A percentile compares a stretch with the other conserved stretches of the same genome.
These are phyloP conservation scores for Boletus sp. DNA, from an alignment of 768 basidiomycete genomes.

Conservation along the genomic window DNA sequence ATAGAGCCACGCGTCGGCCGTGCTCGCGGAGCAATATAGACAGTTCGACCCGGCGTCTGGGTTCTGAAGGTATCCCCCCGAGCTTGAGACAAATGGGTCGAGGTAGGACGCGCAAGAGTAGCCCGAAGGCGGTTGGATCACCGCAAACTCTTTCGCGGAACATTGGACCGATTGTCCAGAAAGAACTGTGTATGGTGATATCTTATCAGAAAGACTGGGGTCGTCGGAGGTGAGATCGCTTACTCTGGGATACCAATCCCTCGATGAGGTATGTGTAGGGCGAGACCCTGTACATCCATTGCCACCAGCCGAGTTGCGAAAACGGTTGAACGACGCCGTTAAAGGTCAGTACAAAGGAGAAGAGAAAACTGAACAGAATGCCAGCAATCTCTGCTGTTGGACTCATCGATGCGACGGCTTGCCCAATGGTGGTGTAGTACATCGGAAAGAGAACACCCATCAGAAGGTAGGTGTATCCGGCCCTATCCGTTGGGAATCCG, in stretches of 20 bases:
- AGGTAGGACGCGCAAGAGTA: conserved; percentile 50
- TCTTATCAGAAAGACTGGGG: neutral
- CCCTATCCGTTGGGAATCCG: conserved; percentile 52
- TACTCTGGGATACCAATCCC: conserved; percentile 46
- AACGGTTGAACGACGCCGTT: conserved; percentile 70
- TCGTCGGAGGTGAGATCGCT: conserved; percentile 6
- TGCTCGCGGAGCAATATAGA: conserved; percentile 54
- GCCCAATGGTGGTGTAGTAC: conserved; percentile 62
- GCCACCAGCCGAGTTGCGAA: conserved; percentile 62
- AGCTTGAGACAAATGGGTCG: conserved; percentile 36
- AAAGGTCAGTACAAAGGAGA: conserved; percentile 65
- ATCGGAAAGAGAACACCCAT: conserved; percentile 53
- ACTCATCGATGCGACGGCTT: conserved; percentile 60
- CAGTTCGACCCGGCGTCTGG: conserved; percentile 39
- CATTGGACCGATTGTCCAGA: conserved; percentile 54
- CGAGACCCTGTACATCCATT: conserved; percentile 63
- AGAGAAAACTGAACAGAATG: conserved; percentile 55
- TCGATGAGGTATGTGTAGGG: conserved; percentile 60
- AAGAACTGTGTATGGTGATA: conserved; percentile 34
- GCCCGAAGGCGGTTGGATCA: conserved; percentile 46
- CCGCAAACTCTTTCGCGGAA: conserved; percentile 57
- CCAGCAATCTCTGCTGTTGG: conserved; percentile 60
- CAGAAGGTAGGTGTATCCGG: conserved; percentile 59
- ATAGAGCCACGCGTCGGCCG: conserved; percentile 52
- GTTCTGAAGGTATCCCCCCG: conserved; percentile 51